phyloP scores from a whole-genome alignment of 768 basidiomycete species.

The Arthromyces matolae region DNA sequence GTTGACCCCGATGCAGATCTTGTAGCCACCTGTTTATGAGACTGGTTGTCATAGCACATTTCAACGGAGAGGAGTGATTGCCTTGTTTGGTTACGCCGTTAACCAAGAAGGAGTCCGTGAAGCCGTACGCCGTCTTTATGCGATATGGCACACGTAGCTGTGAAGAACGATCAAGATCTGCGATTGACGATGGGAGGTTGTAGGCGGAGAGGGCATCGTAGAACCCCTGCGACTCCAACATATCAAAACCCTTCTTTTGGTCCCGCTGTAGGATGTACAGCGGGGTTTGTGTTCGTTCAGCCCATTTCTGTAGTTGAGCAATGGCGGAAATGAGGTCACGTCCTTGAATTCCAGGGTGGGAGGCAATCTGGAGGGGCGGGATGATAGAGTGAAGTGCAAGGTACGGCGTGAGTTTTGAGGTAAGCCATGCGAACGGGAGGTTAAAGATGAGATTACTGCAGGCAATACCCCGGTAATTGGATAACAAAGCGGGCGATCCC shows the following conservation, averaged over 20 bases:
- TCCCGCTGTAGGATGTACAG: conserved; percentile 18
- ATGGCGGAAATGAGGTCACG: conserved; percentile 23
- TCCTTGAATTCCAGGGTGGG: conserved; percentile 25
- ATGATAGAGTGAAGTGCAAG: conserved; percentile 15
- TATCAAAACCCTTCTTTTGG: conserved; percentile 32
- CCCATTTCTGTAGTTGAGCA: conserved; percentile 19
- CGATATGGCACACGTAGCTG: conserved; percentile 16
- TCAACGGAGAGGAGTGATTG: no score
- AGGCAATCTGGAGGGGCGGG: conserved; percentile 24
- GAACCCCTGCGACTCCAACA: conserved; percentile 25
- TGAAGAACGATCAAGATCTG: conserved; percentile 23
- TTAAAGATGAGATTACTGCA: conserved; percentile 24
- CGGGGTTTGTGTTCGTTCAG: conserved; percentile 16
- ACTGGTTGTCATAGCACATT: conserved; percentile 25
- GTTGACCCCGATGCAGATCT: conserved; percentile 10
- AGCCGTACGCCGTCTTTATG: conserved; percentile 25
- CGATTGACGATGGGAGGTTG: conserved; percentile 21
- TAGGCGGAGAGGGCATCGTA: conserved; percentile 29
- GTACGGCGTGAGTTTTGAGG: conserved; percentile 20
- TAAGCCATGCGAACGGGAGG: conserved; percentile 27
- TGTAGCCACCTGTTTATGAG: conserved; percentile 17
- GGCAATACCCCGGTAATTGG: conserved; percentile 23
- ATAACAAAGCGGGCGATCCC: conserved; percentile 18
- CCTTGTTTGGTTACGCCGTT: no score
- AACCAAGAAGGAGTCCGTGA: conserved; percentile 14